These are phyloP conservation scores for Suillus placidus DNA, from an alignment of 768 basidiomycete genomes.

Conservation along the genomic window DNA sequence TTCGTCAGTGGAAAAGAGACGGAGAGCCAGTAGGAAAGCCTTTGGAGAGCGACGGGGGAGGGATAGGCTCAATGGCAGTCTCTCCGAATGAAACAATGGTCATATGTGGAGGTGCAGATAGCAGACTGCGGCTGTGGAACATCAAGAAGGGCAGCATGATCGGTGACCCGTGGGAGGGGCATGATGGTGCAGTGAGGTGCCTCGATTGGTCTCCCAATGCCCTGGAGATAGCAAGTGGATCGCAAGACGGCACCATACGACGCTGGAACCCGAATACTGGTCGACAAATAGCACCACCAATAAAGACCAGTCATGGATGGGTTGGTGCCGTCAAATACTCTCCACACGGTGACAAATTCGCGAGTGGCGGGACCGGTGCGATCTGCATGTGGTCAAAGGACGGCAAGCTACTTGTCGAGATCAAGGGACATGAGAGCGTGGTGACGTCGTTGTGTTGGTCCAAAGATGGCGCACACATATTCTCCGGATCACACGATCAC, in stretches of 20 bases:
- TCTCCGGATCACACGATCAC: neutral
- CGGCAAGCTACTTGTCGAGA: neutral
- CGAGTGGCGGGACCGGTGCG: neutral
- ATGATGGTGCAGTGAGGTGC: neutral
- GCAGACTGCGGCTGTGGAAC: no score
- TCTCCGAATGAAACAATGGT: no score
- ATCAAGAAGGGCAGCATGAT: no score
- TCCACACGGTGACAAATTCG: neutral
- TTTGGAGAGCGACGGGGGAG: no score
- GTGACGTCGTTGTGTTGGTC: neutral
- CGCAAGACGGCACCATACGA: neutral
- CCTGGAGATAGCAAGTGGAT: conserved; percentile 18
- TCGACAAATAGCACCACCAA: neutral
- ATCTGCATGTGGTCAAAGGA: neutral
- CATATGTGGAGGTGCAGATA: no score
- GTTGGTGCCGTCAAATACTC: neutral
- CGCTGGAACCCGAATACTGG: conserved; percentile 16
- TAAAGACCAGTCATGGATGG: neutral
- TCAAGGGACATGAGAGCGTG: neutral
- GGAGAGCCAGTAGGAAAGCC: no score
- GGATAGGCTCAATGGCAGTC: no score
- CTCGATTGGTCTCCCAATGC: conserved; percentile 19
- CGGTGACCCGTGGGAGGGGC: neutral
- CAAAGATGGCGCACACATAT: neutral
- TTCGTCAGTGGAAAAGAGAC: no score